Base-by-base conservation (phyloP, 2,329 filamentous ascomycete species). In the Ilyonectria robusta region DNA sequence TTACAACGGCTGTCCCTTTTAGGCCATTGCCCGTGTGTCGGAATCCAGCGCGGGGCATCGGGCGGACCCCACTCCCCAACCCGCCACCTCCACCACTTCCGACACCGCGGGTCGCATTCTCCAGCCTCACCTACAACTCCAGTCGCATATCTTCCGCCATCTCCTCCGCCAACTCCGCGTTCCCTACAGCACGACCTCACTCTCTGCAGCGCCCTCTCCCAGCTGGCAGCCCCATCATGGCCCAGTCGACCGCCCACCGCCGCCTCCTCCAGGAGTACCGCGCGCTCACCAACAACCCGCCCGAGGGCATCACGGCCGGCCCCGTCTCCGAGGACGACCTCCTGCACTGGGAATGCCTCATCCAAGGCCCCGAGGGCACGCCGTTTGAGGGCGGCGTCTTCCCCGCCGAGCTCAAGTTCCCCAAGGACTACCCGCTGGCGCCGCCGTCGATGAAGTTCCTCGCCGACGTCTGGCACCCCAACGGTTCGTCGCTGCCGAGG, bases 251-350 rank as follows among this genome's bases (percentile, higher is more conserved):
- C 67, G 89, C 90, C 73, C 90, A 92, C 80, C 89, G 90, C 75
- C 94, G 96, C 47, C 93, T 99, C 74, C 94, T 98, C 80, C 93
- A 95, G 84, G 96, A 99, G 86, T 99, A 99, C 87, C 94, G 94
- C 78, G 91, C 93, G 70, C 92, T 99, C 70, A 96, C 94, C 70
- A 95, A 94, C 78, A 96, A 97, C 82, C 94, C 95, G 0, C 95
- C 95, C n/a, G 95, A 98, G 69, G 96, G 96, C 80, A 98, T 99
- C 83, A 97, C 94, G 66, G 96, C 96, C 17, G 96, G 96, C 21
- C 96, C 96, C 37, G 86, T 98, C 68, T 93, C 89, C 71, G 96
- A 99, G 85, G 96, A 98, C 81, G 94, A 99, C 84, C 91, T 98
- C 78, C 93, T 98, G 76, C 86, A 94, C 77, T 99, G 96, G 96